Evolutionary conservation across 1,139 yeast species (phyloP).

Genomic region (Nakaseomyces nivariensis): DNA sequence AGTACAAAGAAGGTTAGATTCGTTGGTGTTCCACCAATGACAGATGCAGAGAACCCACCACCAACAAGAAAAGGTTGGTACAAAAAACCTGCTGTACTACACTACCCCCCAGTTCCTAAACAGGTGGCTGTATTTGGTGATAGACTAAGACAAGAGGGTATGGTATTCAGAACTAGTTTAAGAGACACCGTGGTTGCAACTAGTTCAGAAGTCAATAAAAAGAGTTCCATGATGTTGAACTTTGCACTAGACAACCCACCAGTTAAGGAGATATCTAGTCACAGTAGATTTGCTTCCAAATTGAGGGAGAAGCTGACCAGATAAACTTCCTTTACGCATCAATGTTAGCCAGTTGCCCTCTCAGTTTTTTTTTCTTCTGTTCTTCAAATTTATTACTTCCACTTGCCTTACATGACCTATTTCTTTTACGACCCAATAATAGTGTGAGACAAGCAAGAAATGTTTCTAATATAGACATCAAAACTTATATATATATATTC

Average conservation of each 20-base stretch:
- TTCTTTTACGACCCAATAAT: no score
- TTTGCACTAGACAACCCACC: slow-evolving; percentile 11
- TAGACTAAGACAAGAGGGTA: slow-evolving; percentile 26
- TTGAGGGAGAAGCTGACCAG: slow-evolving; percentile 21
- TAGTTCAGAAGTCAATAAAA: slow-evolving; percentile 7
- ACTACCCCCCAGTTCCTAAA: slow-evolving; percentile 27
- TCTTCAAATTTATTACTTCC: no score
- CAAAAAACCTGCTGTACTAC: slow-evolving; percentile 29
- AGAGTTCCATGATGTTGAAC: slow-evolving; percentile 9
- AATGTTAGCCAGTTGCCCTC: not conserved
- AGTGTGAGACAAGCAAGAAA: no score
- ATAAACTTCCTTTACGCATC: slow-evolving; percentile 5
- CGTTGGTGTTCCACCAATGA: slow-evolving; percentile 29
- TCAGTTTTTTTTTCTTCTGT: no score
- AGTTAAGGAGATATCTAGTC: slow-evolving; percentile 10
- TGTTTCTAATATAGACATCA: not conserved
- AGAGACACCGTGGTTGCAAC: slow-evolving; percentile 14
- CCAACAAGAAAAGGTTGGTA: slow-evolving; percentile 31
- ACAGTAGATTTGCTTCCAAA: slow-evolving; percentile 19
- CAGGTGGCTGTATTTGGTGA: slow-evolving; percentile 11
- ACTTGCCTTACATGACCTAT: no score
- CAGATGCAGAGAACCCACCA: slow-evolving; percentile 21
- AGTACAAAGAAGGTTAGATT: slow-evolving; percentile 26
- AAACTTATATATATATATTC: not conserved
- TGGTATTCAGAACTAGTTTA: slow-evolving; percentile 26